Base-by-base conservation (phyloP, 2,329 filamentous ascomycete species). In the Basipetospora chlamydospora region DNA sequence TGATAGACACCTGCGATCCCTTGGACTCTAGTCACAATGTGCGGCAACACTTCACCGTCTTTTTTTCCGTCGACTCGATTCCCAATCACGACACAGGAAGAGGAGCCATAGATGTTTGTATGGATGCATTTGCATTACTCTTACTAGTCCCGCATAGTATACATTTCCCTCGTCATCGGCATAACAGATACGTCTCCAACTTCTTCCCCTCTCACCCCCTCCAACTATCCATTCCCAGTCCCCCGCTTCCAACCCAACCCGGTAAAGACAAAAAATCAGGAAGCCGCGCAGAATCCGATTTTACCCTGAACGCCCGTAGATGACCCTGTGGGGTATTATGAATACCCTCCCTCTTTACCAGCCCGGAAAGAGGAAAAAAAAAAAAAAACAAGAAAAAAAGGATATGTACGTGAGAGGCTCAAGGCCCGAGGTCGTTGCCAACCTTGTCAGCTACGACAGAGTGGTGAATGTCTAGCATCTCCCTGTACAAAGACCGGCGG, bases 371-470 rank as follows among this genome's bases (percentile, higher is more conserved):
- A n/a, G n/a, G n/a, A n/a, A 26, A 30, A 7, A 17, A 6, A 20
- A 9, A n/a, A 13, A 26, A 11, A 35, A 37, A 43, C 41, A 40
- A 44, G 10, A n/a, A 28, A 41, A 28, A 29, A 32, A 12, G 11
- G 22, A 23, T 23, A 23, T 23, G 22, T 23, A 23, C 22, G 22
- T 23, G 11, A 11, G 6, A 11, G 22, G 6, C 22, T 23, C 22
- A 6, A 6, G 6, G 22, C 6, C 6, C 22, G 6, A 11, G 22
- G 22, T 23, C 11, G 22, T 23, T 23, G 22, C 22, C 22, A 23
- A 23, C 22, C 22, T 6, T 11, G 11, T 23, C 11, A 11, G 22
- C 22, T n/a, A n/a, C n/a, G n/a, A n/a, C 22, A 23, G 11, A 23
- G 6, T 11, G 6, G 22, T 23, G 22, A 6, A 23, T 6, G 6